Evolutionary conservation across 139 green algal genomes (phyloP).

Genomic region (Limnomonas spitsbergensis): DNA sequence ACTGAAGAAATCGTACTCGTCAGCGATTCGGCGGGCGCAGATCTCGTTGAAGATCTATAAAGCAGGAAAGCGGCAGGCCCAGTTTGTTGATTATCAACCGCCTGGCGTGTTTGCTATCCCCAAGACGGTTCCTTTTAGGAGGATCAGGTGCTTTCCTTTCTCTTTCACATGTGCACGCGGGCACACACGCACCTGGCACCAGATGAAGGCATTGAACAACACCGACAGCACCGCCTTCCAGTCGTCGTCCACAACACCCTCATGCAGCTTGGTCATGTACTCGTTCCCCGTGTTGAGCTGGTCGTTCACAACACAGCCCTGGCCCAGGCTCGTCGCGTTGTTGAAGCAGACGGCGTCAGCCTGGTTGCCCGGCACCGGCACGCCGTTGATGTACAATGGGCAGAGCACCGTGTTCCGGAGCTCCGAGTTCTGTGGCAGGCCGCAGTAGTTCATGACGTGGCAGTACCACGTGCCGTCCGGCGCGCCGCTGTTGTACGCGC

Average conservation of each 20-base stretch:
- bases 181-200: constrained; percentile 38
- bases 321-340: not conserved
- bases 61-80: no score
- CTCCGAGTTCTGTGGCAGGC: constrained; percentile 5
- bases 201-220: constrained; percentile 95
- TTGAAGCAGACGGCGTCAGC: not conserved
- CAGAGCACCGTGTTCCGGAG: constrained; percentile 12
- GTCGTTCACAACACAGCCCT: not conserved
- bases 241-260: constrained; percentile 19
- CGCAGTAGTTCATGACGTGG: constrained; percentile 30
- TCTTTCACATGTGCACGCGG: no score
- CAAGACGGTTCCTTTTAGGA: no score
- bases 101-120: no score
- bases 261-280: constrained; percentile 1
- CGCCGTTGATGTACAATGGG: not conserved
- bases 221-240: constrained; percentile 49
- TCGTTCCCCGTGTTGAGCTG: not conserved
- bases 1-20: constrained; percentile 84
- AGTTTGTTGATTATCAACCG: no score
- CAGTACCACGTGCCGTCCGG: constrained; percentile 13
- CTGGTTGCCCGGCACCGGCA: not conserved
- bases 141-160: no score
- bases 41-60: constrained; percentile 46
- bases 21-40: constrained; percentile 79
- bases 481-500: not conserved